Conservation (phyloP, 495 filamentous ascomycete genomes). For the Letharia lupina region DNA sequence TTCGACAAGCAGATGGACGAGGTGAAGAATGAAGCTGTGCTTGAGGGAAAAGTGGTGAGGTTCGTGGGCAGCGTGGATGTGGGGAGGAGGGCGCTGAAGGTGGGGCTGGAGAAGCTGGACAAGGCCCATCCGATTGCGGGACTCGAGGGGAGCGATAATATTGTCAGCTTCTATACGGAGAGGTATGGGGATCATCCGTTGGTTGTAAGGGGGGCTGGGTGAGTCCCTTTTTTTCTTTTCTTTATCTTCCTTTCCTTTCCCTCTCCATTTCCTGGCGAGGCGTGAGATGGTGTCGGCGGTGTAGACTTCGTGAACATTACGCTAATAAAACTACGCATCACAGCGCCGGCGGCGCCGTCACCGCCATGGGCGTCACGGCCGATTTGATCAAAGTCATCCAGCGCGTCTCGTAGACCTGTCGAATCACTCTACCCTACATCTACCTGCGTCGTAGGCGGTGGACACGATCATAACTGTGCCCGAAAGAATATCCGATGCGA, state of each 20-base stretch:
- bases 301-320: no score
- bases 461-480: no score
- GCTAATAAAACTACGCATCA: neutral
- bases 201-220: slow-evolving; percentile 88
- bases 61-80: slow-evolving; percentile 93
- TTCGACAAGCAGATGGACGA: slow-evolving; percentile 81
- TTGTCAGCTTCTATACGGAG: slow-evolving; percentile 95
- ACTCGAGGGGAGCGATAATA: slow-evolving; percentile 93
- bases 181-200: slow-evolving; percentile 82
- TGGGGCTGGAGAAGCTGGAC: slow-evolving; percentile 81
- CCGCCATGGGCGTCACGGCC: slow-evolving; percentile 87
- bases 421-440: no score
- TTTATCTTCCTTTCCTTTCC: neutral
- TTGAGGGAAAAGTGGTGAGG: slow-evolving; percentile 81
- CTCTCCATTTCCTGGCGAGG: neutral
- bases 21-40: slow-evolving; percentile 66
- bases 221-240: slow-evolving; percentile 18
- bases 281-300: neutral
- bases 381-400: slow-evolving; percentile 81
- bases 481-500: no score
- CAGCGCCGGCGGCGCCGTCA: slow-evolving; percentile 82
- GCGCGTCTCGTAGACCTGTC: slow-evolving; percentile 26
- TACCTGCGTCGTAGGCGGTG: no score
- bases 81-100: slow-evolving; percentile 62
- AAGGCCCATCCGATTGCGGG: slow-evolving; percentile 79